These are phyloP conservation scores for Thalassiosira profunda DNA, from an alignment of 108 stramenopile species.

Conservation along the genomic window DNA sequence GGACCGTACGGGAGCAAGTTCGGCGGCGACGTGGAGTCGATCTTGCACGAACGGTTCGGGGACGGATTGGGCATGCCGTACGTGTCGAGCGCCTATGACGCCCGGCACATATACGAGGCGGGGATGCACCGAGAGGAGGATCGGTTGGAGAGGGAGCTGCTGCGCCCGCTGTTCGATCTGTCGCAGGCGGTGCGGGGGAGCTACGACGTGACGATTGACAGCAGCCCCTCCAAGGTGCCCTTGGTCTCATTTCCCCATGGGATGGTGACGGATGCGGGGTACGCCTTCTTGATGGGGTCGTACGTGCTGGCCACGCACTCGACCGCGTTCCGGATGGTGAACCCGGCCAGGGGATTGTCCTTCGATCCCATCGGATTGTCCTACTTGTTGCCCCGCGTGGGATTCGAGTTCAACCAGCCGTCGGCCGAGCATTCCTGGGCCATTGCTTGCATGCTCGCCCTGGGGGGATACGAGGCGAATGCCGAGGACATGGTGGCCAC, in stretches of 20 bases:
- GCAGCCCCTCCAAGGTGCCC: slow-evolving; percentile 58
- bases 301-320: slow-evolving; percentile 80
- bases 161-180: slow-evolving; percentile 54
- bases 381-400: slow-evolving; percentile 75
- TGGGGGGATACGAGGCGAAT: slow-evolving; percentile 82
- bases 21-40: slow-evolving; percentile 8
- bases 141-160: slow-evolving; percentile 32
- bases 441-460: slow-evolving; percentile 65
- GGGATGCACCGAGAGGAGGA: slow-evolving; percentile 27
- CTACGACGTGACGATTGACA: slow-evolving; percentile 13
- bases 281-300: slow-evolving; percentile 62
- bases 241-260: slow-evolving; percentile 79
- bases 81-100: slow-evolving; percentile 83
- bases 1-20: slow-evolving; percentile 10
- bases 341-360: slow-evolving; percentile 76
- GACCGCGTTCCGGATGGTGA: slow-evolving; percentile 64
- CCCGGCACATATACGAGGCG: slow-evolving; percentile 37
- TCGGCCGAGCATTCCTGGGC: slow-evolving; percentile 52
- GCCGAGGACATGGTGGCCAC: slow-evolving; percentile 83
- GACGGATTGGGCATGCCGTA: slow-evolving; percentile 46
- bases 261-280: slow-evolving; percentile 75
- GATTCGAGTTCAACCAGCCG: slow-evolving; percentile 72
- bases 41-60: slow-evolving; percentile 28
- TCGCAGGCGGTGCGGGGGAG: slow-evolving; percentile 66
- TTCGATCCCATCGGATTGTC: slow-evolving; percentile 86